Percentiles rank a stretch among this genome's conserved stretches.
Conservation (phyloP, 2,329 filamentous ascomycete genomes). For the Microdochium bolleyi region DNA sequence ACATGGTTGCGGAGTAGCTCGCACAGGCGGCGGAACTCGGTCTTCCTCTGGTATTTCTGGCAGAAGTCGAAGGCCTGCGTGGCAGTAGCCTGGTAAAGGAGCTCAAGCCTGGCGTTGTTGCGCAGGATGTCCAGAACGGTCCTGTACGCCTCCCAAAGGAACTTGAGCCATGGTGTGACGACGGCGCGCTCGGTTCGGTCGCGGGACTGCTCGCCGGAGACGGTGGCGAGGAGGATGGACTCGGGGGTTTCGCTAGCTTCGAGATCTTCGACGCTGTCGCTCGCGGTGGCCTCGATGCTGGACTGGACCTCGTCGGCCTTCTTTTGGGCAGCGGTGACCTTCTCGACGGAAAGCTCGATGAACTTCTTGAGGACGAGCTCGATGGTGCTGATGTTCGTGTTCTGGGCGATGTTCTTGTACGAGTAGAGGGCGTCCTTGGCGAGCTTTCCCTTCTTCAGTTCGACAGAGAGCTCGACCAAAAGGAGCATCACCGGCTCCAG, state of each 20-base stretch:
- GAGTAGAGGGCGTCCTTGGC: slow-evolving; percentile 98
- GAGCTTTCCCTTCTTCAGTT: slow-evolving; percentile 95
- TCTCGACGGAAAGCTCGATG: slow-evolving; percentile 92
- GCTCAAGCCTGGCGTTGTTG: slow-evolving; percentile 95
- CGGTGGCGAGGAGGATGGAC: slow-evolving; percentile 93
- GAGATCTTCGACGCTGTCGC: slow-evolving; percentile 77
- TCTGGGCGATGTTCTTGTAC: slow-evolving; percentile 99
- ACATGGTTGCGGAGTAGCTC: slow-evolving; percentile 98
- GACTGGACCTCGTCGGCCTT: slow-evolving; percentile 96
- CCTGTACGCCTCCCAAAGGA: slow-evolving; percentile 98
- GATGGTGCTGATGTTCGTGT: slow-evolving; percentile 96
- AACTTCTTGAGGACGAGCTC: slow-evolving; percentile 97
- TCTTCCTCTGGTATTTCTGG: slow-evolving; percentile 96
- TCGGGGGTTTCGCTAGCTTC: slow-evolving; percentile 97
- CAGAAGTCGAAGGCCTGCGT: slow-evolving; percentile 99
- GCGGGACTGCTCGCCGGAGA: slow-evolving; percentile 94
- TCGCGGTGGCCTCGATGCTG: slow-evolving; percentile 66
- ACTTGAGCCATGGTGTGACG: slow-evolving; percentile 98
- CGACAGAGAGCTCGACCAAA: slow-evolving; percentile 92
- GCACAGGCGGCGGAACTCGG: slow-evolving; percentile 96
- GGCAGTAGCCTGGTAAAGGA: slow-evolving; percentile 97
- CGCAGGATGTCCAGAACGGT: slow-evolving; percentile 97
- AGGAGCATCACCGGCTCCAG: slow-evolving; percentile 98
- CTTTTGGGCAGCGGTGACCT: slow-evolving; percentile 90
- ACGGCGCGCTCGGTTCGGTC: slow-evolving; percentile 97